These are phyloP conservation scores for Sarcodon sp. DNA, from an alignment of 768 basidiomycete species.

Conservation along the genomic window DNA sequence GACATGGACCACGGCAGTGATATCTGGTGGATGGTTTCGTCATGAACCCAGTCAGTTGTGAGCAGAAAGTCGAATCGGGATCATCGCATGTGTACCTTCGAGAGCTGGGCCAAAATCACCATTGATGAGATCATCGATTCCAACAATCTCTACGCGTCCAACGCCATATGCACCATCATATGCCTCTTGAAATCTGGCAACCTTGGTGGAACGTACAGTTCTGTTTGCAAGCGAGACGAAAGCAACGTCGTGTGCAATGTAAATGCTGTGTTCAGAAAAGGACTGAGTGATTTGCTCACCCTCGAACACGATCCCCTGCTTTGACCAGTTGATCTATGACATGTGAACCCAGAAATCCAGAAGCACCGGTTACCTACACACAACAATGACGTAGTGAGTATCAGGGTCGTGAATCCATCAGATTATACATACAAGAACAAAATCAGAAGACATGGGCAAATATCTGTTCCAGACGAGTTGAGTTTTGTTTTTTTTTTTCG, in stretches of 20 bases:
- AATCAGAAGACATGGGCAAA: neutral
- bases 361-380: conserved; percentile 25
- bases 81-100: conserved; percentile 8
- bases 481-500: too few relatives aligned
- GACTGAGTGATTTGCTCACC: conserved; percentile 17
- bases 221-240: neutral
- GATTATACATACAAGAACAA: neutral
- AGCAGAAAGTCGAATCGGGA: neutral
- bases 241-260: neutral
- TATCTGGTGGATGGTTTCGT: neutral
- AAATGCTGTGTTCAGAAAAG: neutral
- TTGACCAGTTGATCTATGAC: conserved; percentile 26
- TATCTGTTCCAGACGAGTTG: too few relatives aligned
- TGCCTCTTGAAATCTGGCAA: conserved; percentile 2
- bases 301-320: conserved; percentile 33
- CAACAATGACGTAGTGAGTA: neutral
- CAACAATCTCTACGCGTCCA: conserved; percentile 10
- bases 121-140: conserved; percentile 9
- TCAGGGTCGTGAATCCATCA: neutral
- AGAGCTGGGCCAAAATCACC: conserved; percentile 12
- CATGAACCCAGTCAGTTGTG: neutral
- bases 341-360: conserved; percentile 30
- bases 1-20: conserved; percentile 8
- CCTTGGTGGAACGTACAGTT: conserved; percentile 8
- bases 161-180: conserved; percentile 3